Conservation (phyloP, 805 yeast genomes). For the Jamesozyma gamospora region DNA sequence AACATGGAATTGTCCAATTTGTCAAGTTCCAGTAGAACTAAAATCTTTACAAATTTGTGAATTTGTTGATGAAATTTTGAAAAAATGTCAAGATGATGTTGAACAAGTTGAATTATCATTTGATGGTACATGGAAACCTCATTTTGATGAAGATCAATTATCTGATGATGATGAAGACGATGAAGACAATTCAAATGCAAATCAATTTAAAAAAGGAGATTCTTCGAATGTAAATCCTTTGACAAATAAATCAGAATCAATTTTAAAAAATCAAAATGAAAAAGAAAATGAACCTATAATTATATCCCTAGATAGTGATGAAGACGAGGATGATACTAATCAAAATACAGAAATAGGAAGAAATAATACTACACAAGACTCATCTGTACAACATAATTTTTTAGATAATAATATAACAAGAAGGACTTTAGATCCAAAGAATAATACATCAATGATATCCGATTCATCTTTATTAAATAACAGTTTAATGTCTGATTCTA, state of each 20-base stretch:
- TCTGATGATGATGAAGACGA: neutral
- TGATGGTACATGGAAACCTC: slow-evolving; percentile 65
- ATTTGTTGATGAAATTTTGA: slow-evolving; percentile 56
- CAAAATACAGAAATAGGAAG: neutral
- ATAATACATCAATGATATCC: slow-evolving; percentile 5
- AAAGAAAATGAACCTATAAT: slow-evolving; percentile 11
- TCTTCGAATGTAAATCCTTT: neutral
- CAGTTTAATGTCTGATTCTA: neutral
- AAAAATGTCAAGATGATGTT: slow-evolving; percentile 40
- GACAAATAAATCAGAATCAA: too few species aligned
- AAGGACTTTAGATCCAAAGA: slow-evolving; percentile 17
- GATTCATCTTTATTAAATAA: neutral
- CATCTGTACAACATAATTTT: too few species aligned
- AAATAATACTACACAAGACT: neutral
- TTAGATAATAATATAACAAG: neutral
- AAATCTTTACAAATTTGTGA: slow-evolving; percentile 65
- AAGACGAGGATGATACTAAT: slow-evolving; percentile 18
- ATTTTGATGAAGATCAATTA: slow-evolving; percentile 16
- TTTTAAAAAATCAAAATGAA: neutral
- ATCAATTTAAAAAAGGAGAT: neutral
- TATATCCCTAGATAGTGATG: slow-evolving; percentile 43
- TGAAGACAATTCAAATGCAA: neutral
- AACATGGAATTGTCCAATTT: slow-evolving; percentile 82
- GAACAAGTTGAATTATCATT: slow-evolving; percentile 59
- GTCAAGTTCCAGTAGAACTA: slow-evolving; percentile 43